Evolutionary conservation across 75 land plant species (phyloP), one percentile per base, ranked within the genome.

Genomic region (Adiantum capillusveneris): DNA sequence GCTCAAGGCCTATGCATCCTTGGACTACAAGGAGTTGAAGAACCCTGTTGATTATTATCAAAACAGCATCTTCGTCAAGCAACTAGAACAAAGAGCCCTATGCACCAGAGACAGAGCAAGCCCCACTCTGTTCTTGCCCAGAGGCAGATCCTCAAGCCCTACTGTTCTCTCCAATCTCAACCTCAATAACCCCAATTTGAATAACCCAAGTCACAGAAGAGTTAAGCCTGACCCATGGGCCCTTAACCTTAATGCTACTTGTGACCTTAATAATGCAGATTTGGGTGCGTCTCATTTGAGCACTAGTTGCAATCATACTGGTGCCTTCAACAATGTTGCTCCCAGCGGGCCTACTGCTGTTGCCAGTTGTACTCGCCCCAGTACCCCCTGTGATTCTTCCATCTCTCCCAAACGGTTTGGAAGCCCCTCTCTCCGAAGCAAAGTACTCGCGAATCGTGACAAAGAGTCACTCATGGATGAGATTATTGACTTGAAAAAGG

Each of bases 401-500:
- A 17, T 46, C 49, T 46, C 49, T 20, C 49, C 49, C 5, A 46
- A 46, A 20, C 49, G 49, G 21, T 14, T 46, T n/a, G n/a, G 21
- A 3, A 46, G 49, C 17, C 49, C 49, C 5, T n/a, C 5, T 20
- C n/a, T 46, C 17, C n/a, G 21, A 14, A 46, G 49, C 49, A 46
- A 46, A 46, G 17, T 46, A 2, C 29, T 65, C 19, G 28, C 61
- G 17, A n/a, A 31, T 18, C 42, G 60, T 18, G 68, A 65, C 34
- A 57, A 56, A 48, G 62, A 58, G 53, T 50, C 69, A 0, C 21
- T 58, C 50, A 31, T 58, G 30, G 62, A 66, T 7, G 69, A 66
- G 62, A 50, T 66, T n/a, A 24, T 48, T 43, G 39, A 58, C 14
- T 59, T 66, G 69, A 66, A 66, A 51, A 22, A 59, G 30, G 69